Evolutionary conservation across 768 basidiomycete genomes (phyloP), one percentile per base, ranked within the genome.

Genomic region (Phylloporus sp.): DNA sequence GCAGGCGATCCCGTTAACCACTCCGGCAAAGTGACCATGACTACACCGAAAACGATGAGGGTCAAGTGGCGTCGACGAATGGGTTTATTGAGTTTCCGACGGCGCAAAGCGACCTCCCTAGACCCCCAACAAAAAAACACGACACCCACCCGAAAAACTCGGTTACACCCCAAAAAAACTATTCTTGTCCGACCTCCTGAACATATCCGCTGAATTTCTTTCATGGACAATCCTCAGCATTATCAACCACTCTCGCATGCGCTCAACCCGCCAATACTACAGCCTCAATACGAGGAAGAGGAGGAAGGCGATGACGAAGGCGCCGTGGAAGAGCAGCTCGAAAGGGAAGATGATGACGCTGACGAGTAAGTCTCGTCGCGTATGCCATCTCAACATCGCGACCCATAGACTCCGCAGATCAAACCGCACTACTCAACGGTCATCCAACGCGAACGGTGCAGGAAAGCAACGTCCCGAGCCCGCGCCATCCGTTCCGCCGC

Each of bases 1-100:
- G 80, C 81, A 82, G 82, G 81, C 79, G 77, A 81, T 80, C 79
- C 80, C 80, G 81, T 86, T 88, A 87, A 89, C 86, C 86, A 88
- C 86, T 89, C 86, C 85, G 86, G 86, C 85, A 89, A 88, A 86
- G 86, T 86, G 83, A 85, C 83, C 44, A 31, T 31, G 18, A 1
- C 0, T 3, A 7, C 11, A 15, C 3, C 0, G 0, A 1, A 6
- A 3, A 5, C 14, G 14, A 10, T 3, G 13, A n/a, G n/a, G n/a
- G n/a, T n/a, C n/a, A n/a, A n/a, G n/a, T n/a, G n/a, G n/a, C n/a
- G n/a, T n/a, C n/a, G n/a, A n/a, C n/a, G n/a, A n/a, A n/a, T n/a
- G n/a, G n/a, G n/a, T n/a, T n/a, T 56, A 47, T 63, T 62, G 52
- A 50, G 49, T 49, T 61, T 59, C 54, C 59, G 56, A 59, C 48